phyloP scores from a whole-genome alignment of 306 rosid species.

The Pyrus betulifolia region DNA sequence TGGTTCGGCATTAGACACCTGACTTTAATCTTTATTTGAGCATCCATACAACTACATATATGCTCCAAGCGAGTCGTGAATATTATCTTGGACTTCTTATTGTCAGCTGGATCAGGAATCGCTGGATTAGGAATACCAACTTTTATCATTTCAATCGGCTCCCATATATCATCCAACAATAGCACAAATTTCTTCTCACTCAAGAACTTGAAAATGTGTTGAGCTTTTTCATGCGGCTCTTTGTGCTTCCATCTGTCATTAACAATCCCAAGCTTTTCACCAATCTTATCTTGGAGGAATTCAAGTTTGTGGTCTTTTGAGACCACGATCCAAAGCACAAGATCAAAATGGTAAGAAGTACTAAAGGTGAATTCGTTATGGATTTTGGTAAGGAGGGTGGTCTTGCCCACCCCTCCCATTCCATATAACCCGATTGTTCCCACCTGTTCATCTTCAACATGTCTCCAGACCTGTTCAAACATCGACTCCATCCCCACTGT shows the following conservation, averaged over 20 bases:
- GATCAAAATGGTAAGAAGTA: background rate
- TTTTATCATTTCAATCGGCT: background rate
- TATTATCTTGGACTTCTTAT: constrained; percentile 1
- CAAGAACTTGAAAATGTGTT: background rate
- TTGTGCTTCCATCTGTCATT: background rate
- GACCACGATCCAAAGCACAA: constrained; percentile 17
- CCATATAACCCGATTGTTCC: constrained; percentile 23
- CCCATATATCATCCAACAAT: constrained; percentile 18
- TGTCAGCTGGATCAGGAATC: background rate
- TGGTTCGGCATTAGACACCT: background rate
- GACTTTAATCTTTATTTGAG: background rate
- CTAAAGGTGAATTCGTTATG: background rate
- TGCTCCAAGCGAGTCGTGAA: constrained; percentile 20
- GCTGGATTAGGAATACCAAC: background rate
- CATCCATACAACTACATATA: constrained; percentile 21
- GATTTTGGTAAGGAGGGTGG: background rate
- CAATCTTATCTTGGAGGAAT: background rate
- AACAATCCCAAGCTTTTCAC: constrained; percentile 4
- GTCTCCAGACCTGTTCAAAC: background rate
- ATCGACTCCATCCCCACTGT: background rate
- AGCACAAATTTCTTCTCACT: background rate
- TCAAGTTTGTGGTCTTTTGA: constrained; percentile 2
- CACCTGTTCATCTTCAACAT: constrained; percentile 5
- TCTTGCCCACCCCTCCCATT: constrained; percentile 13
- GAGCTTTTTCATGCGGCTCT: background rate